Evolutionary conservation across 257 asterid species (phyloP), one percentile per base, ranked within the genome.

Genomic region (Solanum rostratum): DNA sequence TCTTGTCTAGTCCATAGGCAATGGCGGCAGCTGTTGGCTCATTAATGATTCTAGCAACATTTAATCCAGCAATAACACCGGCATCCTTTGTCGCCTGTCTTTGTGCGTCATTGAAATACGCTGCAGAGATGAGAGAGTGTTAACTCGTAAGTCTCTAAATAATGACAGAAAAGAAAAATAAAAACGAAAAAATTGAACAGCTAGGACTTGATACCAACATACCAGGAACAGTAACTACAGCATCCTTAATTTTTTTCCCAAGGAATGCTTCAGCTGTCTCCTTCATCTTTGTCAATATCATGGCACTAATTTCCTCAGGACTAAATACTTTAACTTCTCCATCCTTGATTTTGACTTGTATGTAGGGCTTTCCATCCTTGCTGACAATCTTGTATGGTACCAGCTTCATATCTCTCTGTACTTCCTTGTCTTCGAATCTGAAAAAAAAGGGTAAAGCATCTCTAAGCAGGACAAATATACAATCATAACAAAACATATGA

Each of bases 21-120:
- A 96, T 93, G 81, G 99, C 99, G 69, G 99, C 99, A 2, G 99
- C 98, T 22, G 98, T 94, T 59, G 99, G 98, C 86, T 94, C 99
- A 15, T 94, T 96, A 60, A 96, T 96, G 78, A 96, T 94, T 89
- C 98, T 93, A 1, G 91, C 97, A 85, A 96, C 99, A 79, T 96
- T 94, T 86, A 96, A 85, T 54, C 99, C 99, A n/a, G 98, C 96
- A 59, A 94, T 96, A 13, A 87, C 70, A 37, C 99, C 99, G 2
- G 98, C 98, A 89, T 96, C 98, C 88, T 93, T 96, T 27, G 97
- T 93, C 19, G 99, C 99, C 89, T 94, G 98, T 86, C 99, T 93
- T 87, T 96, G 99, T 70, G 99, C 99, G 55, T 94, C 98, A 84
- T 96, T 96, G 89, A 96, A 96, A 89, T 96, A 95, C 46, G 99